Base-by-base conservation (phyloP, 176 grass and related monocot genomes). In the Echinochloa phyllopogon region DNA sequence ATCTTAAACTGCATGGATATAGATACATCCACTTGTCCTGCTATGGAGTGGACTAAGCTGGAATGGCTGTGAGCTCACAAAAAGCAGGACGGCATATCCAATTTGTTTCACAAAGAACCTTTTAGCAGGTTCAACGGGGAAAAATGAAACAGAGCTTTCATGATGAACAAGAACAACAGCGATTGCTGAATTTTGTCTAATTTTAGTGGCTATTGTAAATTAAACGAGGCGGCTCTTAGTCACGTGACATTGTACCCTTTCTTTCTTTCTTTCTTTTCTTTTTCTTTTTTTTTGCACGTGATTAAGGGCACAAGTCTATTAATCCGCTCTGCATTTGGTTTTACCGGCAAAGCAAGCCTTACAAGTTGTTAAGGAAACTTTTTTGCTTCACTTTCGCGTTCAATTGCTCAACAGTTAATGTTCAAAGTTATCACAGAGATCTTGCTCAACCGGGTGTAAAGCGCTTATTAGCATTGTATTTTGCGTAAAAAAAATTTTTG, bases 381-480 rank as follows among this genome's bases (percentile, higher is more conserved):
- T n/a, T n/a, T n/a, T n/a, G n/a, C n/a, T 52, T 17, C 3, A 14
- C 68, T 60, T 70, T 60, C 4, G 12, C 20, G 5, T 60, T 38
- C 21, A 56, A 56, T 23, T 52, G 27, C 18, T 72, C 6, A 40
- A 41, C 53, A 5, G 27, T 59, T 61, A 24, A 59, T 69, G 51
- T 9, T 40, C 5, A 14, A 37, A 15, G 38, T 42, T 42, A 52
- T 72, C 51, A 50, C 75, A 21, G 45, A 29, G 48, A 42, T 67
- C 82, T 56, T 56, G 82, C 72, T 66, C 72, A 21, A 23, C 21
- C 55, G n/a, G 58, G 50, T 3, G 47, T 43, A 8, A 76, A 75
- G 37, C 29, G 29, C 21, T 20, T 2, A 5, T 44, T 45, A 45
- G 53, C 6, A 1, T 77, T 77, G 20, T 37, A 45, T 39, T 69